Evolutionary conservation across 2,329 filamentous ascomycete species (phyloP).

Genomic region (Rosellinia necatrix): DNA sequence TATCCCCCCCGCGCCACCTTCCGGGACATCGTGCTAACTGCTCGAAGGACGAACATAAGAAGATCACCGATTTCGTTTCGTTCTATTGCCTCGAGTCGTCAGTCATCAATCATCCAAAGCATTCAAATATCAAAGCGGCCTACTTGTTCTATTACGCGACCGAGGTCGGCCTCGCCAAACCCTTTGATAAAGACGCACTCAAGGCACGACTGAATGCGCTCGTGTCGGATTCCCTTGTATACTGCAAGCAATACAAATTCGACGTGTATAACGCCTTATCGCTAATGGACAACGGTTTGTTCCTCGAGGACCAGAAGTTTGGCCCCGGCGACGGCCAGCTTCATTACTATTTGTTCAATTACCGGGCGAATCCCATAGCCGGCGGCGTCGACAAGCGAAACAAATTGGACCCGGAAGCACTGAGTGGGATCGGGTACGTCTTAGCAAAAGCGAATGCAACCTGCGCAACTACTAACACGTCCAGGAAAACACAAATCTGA

Average conservation of each 20-base stretch:
- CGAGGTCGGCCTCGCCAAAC: slow-evolving; percentile 70
- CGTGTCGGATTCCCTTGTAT: slow-evolving; percentile 82
- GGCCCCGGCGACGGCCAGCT: slow-evolving; percentile 92
- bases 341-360: slow-evolving; percentile 98
- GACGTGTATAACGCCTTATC: slow-evolving; percentile 98
- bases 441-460: slow-evolving; percentile 48
- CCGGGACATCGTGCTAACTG: slow-evolving; percentile 28
- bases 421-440: slow-evolving; percentile 88
- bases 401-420: slow-evolving; percentile 72
- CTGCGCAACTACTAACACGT: slow-evolving; percentile 28
- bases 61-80: slow-evolving; percentile 95
- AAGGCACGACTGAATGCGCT: slow-evolving; percentile 81
- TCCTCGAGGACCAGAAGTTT: slow-evolving; percentile 93
- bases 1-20: background rate
- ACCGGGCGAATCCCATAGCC: slow-evolving; percentile 80
- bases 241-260: slow-evolving; percentile 82
- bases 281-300: slow-evolving; percentile 89
- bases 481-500: slow-evolving; percentile 41
- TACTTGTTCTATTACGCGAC: slow-evolving; percentile 98
- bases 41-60: slow-evolving; percentile 63
- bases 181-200: slow-evolving; percentile 61
- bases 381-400: slow-evolving; percentile 85
- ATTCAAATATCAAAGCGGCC: slow-evolving; percentile 81
- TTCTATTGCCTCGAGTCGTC: slow-evolving; percentile 96
- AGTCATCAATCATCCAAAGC: slow-evolving; percentile 80